Evolutionary conservation across 495 filamentous ascomycete species (phyloP).

Genomic region (Trichocladium antarcticum): DNA sequence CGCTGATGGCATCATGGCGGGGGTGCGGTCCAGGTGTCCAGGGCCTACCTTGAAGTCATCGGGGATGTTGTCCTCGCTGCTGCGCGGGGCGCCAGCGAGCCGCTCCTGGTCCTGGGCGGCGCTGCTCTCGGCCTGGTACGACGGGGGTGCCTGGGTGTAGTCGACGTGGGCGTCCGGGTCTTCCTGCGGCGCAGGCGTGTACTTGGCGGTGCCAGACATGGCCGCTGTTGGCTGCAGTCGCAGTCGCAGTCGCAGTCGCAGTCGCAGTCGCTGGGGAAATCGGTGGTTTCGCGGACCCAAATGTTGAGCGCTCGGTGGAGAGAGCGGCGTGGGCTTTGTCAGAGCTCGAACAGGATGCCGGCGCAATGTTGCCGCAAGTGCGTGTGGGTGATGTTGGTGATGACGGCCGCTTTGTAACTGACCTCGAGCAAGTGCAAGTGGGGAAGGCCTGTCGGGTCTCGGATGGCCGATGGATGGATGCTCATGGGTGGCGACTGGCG

Average conservation of each 20-base stretch:
- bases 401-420: too few relatives aligned
- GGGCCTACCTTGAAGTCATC: conserved; percentile 88
- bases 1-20: too few relatives aligned
- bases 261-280: not conserved
- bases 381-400: not conserved
- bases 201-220: conserved; percentile 62
- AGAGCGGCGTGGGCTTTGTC: too few relatives aligned
- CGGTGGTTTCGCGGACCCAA: not conserved
- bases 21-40: too few relatives aligned
- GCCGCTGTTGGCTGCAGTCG: not conserved
- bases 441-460: too few relatives aligned
- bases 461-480: too few relatives aligned
- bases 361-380: not conserved
- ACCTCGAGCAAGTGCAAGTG: too few relatives aligned
- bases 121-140: conserved; percentile 46
- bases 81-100: conserved; percentile 47
- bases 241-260: not conserved
- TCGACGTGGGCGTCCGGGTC: conserved; percentile 50
- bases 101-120: conserved; percentile 30
- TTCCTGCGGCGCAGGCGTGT: conserved; percentile 58
- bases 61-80: conserved; percentile 77
- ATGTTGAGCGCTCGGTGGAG: not conserved
- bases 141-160: conserved; percentile 79
- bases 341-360: not conserved
- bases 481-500: too few relatives aligned